Evolutionary conservation across 2,329 filamentous ascomycete species (phyloP), one percentile per base, ranked within the genome.

Genomic region (Pseudocercospora crystallina): DNA sequence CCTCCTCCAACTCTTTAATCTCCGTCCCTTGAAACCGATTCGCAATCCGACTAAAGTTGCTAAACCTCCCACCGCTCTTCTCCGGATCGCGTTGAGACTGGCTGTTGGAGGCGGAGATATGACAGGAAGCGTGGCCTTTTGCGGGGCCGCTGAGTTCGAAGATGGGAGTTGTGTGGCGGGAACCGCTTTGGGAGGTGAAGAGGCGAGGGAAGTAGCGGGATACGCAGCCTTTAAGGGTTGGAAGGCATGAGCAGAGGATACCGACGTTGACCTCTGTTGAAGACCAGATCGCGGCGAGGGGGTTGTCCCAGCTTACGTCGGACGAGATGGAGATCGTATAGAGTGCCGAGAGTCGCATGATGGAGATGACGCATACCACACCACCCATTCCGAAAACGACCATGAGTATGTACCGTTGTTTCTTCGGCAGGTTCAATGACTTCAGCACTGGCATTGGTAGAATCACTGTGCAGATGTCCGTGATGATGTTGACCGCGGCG

Each of bases 361-460:
- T 55, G 9, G 61, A 63, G 13, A 61, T 61, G 40, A 61, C 38
- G 43, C 62, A 64, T 5, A 56, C 58, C 54, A 69, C 53, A 15
- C 59, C 57, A 30, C 68, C 68, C 15, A 69, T 54, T 8, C 63
- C 66, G 49, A 69, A 70, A 3, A 69, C 60, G 14, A 58, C 63
- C 54, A 66, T 67, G 17, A 70, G 52, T 4, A 64, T 53, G 32
- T 53, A 45, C 43, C 64, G 65, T 47, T 67, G 65, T 13, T 54
- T 61, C 37, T 49, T 61, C 1, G 59, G 56, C 13, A 70, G 54
- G 17, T 65, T 61, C 20, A 70, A 51, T 0, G 49, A 55, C 7
- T 59, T 61, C 11, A 70, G 48, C 3, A 68, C 64, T 4, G 65
- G 66, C 43, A 70, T 60, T 5, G 68, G 68, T 2, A 69, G 49